Evolutionary conservation across 495 filamentous ascomycete species (phyloP), one percentile per base, ranked within the genome.

Genomic region (Aspergillus baeticus): DNA sequence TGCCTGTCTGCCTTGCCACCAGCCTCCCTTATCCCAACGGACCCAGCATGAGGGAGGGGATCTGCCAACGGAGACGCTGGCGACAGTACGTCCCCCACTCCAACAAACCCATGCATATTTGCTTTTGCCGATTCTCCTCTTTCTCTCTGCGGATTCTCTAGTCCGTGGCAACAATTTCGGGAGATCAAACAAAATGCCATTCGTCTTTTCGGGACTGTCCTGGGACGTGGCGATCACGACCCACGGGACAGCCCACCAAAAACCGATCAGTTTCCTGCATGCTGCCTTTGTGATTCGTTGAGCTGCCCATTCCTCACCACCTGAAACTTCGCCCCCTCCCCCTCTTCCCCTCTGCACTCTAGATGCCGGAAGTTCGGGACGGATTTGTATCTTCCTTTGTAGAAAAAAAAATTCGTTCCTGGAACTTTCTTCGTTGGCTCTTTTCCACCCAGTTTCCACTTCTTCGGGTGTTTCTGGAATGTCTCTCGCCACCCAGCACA

Each of bases 231-330:
- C 44, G 61, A 63, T 63, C 57, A 51, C n/a, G 37, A 60, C 57
- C 61, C 37, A 53, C 56, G 54, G 61, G 55, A 58, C 57, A 47
- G 21, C 38, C 54, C 44, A 50, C 37, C 39, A 57, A 8, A n/a
- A 43, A 21, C 34, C 51, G 36, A 41, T 51, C 41, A 22, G 39
- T 26, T 57, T 54, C 41, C 36, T 46, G 31, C 5, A 42, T 37
- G 42, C 42, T 6, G 46, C 46, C 2, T 33, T 46, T 42, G 31
- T 59, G 62, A 71, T 69, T 67, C 58, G 63, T 57, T 46, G 59
- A 63, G 52, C 63, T 8, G 34, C 43, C 34, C 29, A 18, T 42
- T 47, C 18, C 50, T 47, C 51, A 54, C 43, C 39, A 56, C 53
- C 46, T 49, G 14, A 44, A 57, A 56, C 35, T 34, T 54, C 43